phyloP scores from a whole-genome alignment of 176 grass and related monocot genomes.

The Urochloa ruziziensis region DNA sequence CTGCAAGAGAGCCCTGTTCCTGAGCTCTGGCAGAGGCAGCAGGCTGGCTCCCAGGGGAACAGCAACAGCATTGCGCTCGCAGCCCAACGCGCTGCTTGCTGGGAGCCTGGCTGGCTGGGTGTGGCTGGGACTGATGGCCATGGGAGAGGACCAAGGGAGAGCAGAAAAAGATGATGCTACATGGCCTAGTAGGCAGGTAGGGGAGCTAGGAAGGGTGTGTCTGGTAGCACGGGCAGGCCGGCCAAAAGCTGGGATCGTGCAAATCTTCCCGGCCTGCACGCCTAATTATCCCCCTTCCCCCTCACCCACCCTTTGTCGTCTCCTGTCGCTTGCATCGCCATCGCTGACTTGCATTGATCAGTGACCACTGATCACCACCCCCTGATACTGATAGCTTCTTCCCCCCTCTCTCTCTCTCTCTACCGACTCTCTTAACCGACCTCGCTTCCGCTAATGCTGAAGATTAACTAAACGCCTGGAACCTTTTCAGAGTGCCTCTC shows the following conservation, averaged over 20 bases:
- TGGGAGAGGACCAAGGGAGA: not conserved
- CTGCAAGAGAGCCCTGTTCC: not conserved
- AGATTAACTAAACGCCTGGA: not conserved
- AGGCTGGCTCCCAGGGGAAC: conserved; percentile 20
- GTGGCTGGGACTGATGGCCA: too few relatives aligned
- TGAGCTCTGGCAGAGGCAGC: not conserved
- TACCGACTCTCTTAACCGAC: not conserved
- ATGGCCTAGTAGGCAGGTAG: too few relatives aligned
- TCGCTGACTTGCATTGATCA: not conserved
- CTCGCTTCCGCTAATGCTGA: not conserved
- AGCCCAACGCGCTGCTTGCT: conserved; percentile 27
- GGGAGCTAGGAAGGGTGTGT: not conserved
- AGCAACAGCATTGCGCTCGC: conserved; percentile 25
- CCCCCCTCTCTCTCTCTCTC: not conserved
- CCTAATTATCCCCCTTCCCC: conserved; percentile 33
- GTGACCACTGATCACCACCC: not conserved
- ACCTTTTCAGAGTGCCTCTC: conserved; percentile 15
- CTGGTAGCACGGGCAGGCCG: not conserved
- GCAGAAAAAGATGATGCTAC: not conserved
- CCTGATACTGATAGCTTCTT: not conserved
- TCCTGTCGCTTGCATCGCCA: not conserved
- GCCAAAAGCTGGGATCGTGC: conserved; percentile 50
- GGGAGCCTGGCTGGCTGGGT: too few relatives aligned
- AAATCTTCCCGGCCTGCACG: conserved; percentile 44
- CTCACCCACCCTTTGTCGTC: conserved; percentile 6